Percentiles rank a stretch among this genome's conserved stretches.
These are phyloP conservation scores for Penicillium pulvis DNA, from an alignment of 495 filamentous ascomycete species.

Conservation along the genomic window DNA sequence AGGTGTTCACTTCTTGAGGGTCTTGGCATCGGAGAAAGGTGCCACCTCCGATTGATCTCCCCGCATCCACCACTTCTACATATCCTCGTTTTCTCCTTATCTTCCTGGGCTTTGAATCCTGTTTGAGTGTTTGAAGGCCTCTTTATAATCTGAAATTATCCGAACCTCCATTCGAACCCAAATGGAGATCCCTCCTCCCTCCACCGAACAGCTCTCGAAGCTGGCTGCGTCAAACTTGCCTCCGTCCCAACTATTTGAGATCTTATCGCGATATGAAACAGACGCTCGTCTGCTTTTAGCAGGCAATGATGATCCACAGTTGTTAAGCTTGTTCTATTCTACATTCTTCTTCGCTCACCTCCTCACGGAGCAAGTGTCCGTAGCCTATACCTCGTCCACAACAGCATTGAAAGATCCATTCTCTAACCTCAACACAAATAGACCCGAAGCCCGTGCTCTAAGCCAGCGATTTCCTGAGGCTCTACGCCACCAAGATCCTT, in stretches of 20 bases:
- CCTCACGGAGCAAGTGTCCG: constrained; percentile 54
- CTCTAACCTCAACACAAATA: constrained; percentile 19
- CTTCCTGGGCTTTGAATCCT: not conserved
- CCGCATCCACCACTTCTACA: constrained; percentile 28
- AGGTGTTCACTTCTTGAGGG: constrained; percentile 51
- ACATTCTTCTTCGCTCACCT: constrained; percentile 55
- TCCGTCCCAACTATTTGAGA: constrained; percentile 45
- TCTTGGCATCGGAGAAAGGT: constrained; percentile 33
- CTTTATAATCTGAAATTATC: not conserved
- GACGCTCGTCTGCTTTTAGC: constrained; percentile 39
- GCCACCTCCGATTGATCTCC: constrained; percentile 39
- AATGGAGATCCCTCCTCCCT: constrained; percentile 41
- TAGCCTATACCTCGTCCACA: not conserved
- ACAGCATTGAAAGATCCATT: not conserved
- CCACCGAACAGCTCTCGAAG: constrained; percentile 40
- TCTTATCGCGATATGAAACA: constrained; percentile 48
- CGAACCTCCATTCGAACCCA: not conserved
- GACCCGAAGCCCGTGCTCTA: constrained; percentile 55
- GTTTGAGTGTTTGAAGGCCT: not conserved
- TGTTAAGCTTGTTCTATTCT: constrained; percentile 52
- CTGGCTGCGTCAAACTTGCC: constrained; percentile 36
- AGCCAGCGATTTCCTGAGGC: constrained; percentile 49
- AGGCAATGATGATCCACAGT: constrained; percentile 24
- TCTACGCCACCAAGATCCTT: constrained; percentile 40
- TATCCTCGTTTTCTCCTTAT: not conserved